Conservation (phyloP, 2,329 filamentous ascomycete genomes). For the Chrysoporthe deuterocubensis region DNA sequence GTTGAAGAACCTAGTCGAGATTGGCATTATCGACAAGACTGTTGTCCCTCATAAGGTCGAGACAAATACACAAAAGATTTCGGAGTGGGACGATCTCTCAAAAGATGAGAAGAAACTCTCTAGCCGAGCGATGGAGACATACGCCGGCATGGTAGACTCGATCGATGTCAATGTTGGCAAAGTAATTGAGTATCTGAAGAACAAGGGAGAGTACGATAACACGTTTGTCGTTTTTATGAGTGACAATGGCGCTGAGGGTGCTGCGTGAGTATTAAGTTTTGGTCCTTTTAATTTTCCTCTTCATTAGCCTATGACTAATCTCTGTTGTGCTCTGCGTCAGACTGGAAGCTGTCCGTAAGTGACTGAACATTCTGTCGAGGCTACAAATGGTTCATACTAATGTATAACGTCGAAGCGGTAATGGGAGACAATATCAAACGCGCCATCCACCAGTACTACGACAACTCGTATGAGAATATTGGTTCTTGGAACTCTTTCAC, state of each 20-base stretch:
- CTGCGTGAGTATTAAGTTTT: constrained; percentile 35
- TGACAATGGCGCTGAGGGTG: constrained; percentile 43
- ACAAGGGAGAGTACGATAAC: constrained; percentile 40
- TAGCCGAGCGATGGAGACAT: constrained; percentile 41
- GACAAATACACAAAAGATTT: constrained; percentile 29
- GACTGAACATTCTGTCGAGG: neutral
- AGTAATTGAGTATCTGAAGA: constrained; percentile 33
- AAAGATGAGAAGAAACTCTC: constrained; percentile 46
- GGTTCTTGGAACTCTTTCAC: constrained; percentile 39
- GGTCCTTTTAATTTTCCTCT: neutral
- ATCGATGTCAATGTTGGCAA: constrained; percentile 41
- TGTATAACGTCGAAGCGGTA: constrained; percentile 32
- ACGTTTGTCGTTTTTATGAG: constrained; percentile 44
- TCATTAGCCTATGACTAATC: neutral
- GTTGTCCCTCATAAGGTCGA: constrained; percentile 34
- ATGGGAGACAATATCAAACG: constrained; percentile 38
- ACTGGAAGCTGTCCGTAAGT: neutral
- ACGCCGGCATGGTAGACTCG: constrained; percentile 41
- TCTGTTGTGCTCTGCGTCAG: neutral
- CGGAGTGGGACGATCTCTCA: constrained; percentile 36
- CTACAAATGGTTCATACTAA: neutral
- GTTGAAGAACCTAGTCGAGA: constrained; percentile 32
- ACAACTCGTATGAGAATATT: constrained; percentile 43
- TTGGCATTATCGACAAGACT: constrained; percentile 33
- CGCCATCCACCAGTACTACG: constrained; percentile 36